Conservation (phyloP, 768 basidiomycete genomes). For the Guyanaporus albipodus region DNA sequence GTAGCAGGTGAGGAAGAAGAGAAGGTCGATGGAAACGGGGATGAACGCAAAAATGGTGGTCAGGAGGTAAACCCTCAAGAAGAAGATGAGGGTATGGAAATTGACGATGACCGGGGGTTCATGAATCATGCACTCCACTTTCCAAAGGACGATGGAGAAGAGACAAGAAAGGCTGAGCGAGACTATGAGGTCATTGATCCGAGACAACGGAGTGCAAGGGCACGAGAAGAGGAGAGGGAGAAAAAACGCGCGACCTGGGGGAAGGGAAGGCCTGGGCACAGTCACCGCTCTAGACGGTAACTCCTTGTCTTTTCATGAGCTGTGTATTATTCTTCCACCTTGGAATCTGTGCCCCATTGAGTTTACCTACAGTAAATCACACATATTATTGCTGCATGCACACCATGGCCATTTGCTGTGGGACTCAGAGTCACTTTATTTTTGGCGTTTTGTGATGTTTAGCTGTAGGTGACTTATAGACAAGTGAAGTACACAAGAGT, state of each 20-base stretch:
- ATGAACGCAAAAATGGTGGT: constrained; percentile 4
- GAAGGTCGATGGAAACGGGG: constrained; percentile 15
- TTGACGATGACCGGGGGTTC: constrained; percentile 76
- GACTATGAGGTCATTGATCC: constrained; percentile 93
- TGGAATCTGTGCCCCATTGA: background rate
- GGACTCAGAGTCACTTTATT: no score
- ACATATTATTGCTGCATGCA: background rate
- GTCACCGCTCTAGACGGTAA: constrained; percentile 26
- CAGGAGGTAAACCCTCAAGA: constrained; percentile 20
- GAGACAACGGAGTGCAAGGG: constrained; percentile 63
- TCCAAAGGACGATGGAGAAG: constrained; percentile 75
- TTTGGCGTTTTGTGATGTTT: no score
- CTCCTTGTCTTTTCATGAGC: background rate
- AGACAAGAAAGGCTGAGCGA: constrained; percentile 69
- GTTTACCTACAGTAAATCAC: background rate
- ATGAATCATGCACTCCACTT: constrained; percentile 69
- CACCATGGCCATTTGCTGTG: background rate
- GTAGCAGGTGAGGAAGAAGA: constrained; percentile 24
- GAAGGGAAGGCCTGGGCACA: constrained; percentile 23
- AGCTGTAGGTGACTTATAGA: no score
- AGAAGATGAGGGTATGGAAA: constrained; percentile 60
- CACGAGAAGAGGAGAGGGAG: constrained; percentile 75
- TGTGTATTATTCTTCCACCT: background rate
- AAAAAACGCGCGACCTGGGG: constrained; percentile 41
- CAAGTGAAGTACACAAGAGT: no score